Conservation (phyloP, 805 yeast species). For the Hanseniaspora thailandica region DNA sequence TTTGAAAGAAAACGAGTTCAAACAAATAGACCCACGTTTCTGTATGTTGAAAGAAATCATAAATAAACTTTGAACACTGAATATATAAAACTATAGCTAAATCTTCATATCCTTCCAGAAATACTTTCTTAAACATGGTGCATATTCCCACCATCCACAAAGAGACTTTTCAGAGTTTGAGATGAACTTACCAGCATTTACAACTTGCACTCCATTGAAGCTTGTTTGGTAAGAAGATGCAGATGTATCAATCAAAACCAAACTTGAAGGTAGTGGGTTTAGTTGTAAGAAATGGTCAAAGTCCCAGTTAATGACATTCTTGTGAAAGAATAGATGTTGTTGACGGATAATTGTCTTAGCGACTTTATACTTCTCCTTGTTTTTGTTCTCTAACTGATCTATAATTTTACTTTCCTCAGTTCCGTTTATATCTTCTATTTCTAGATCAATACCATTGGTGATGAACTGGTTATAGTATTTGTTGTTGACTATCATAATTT, state of each 20-base stretch:
- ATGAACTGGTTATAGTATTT: constrained; percentile 33
- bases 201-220: constrained; percentile 69
- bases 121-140: constrained; percentile 45
- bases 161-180: constrained; percentile 33
- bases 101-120: constrained; percentile 38
- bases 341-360: constrained; percentile 79
- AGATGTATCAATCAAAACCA: constrained; percentile 56
- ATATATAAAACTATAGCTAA: constrained; percentile 9
- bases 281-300: constrained; percentile 58
- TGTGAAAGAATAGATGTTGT: constrained; percentile 76
- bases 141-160: constrained; percentile 65
- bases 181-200: constrained; percentile 56
- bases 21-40: constrained; percentile 70
- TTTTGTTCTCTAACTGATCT: constrained; percentile 2
- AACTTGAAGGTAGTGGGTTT: constrained; percentile 63
- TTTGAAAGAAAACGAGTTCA: constrained; percentile 48
- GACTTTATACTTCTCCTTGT: constrained; percentile 50
- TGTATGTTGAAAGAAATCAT: constrained; percentile 54
- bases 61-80: constrained; percentile 22
- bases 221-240: constrained; percentile 62
- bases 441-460: not conserved
- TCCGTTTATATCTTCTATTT: not conserved
- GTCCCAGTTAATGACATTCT: constrained; percentile 45
- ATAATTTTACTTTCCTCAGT: not conserved
- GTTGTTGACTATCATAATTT: constrained; percentile 62